phyloP scores from a whole-genome alignment of 1,284 basidiomycete species.

The Cryptococcus sp. region DNA sequence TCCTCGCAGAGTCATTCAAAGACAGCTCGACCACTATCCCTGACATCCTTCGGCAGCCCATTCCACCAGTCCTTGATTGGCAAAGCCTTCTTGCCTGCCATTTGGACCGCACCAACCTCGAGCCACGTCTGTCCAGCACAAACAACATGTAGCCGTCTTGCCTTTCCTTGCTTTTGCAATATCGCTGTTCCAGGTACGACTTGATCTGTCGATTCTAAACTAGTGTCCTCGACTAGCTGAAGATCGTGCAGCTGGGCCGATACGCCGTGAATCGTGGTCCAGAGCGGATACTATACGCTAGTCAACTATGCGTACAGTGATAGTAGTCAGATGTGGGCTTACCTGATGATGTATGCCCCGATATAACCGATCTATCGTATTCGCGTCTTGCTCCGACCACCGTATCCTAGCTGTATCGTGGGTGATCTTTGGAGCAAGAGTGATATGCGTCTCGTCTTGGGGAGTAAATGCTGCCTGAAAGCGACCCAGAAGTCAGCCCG shows the following conservation, averaged over 20 bases:
- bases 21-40: constrained; percentile 13
- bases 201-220: constrained; percentile 6
- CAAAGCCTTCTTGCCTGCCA: constrained; percentile 60
- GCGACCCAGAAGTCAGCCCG: background rate
- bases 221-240: background rate
- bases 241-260: constrained; percentile 18
- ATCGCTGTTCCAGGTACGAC: constrained; percentile 28
- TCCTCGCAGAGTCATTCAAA: background rate
- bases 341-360: constrained; percentile 77
- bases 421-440: constrained; percentile 66
- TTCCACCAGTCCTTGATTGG: constrained; percentile 64
- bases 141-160: constrained; percentile 13
- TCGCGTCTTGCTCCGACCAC: constrained; percentile 63
- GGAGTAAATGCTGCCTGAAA: constrained; percentile 57
- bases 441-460: constrained; percentile 56
- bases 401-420: constrained; percentile 61
- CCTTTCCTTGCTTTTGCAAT: constrained; percentile 15
- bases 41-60: constrained; percentile 51
- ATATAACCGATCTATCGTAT: constrained; percentile 62
- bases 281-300: constrained; percentile 40
- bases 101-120: constrained; percentile 61
- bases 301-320: background rate
- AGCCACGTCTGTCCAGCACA: constrained; percentile 58
- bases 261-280: constrained; percentile 32
- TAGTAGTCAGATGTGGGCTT: constrained; percentile 14